Base-by-base conservation (phyloP, 2,329 filamentous ascomycete species). In the Harringtonia lauricola region DNA sequence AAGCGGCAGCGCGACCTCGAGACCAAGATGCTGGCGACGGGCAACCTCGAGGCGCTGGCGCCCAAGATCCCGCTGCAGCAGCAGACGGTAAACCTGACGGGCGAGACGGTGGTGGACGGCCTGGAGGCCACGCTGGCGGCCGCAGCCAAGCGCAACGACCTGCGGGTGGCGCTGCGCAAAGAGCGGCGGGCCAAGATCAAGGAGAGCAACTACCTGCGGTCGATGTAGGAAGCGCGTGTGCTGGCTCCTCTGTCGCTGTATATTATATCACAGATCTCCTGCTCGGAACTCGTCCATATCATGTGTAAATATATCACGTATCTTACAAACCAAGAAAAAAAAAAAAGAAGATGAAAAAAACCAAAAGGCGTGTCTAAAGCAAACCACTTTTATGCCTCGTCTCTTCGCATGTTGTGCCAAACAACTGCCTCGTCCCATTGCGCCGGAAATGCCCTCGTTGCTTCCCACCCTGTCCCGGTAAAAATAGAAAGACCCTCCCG, bases 201-300 rank as follows among this genome's bases (percentile, higher is more conserved):
- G 76, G 86, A 92, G 70, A 66, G 64, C 59, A 92, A 92, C 66
- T 92, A 88, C 72, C 74, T 92, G 64, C 85, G 83, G 74, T 76
- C 79, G 36, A 86, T 89, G 83, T 79, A n/a, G n/a, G 18, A 30
- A 4, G 5, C n/a, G 33, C n/a, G 8, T 35, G 12, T 14, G 33
- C n/a, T n/a, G n/a, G n/a, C n/a, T n/a, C n/a, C n/a, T n/a, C n/a
- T n/a, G n/a, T n/a, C n/a, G n/a, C n/a, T n/a, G n/a, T n/a, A n/a
- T n/a, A n/a, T n/a, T n/a, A n/a, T n/a, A n/a, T n/a, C n/a, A n/a
- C n/a, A n/a, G 24, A 26, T 26, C 24, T 26, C 6, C 24, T 6
- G 7, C 24, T 26, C 7, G 7, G 10, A 10, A 26, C 10, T 26
- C 10, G 24, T 26, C 7, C 6, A 26, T 6, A 26, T 15, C 30